Base-by-base conservation (phyloP, 768 basidiomycete genomes). In the Baorangia bicolor region DNA sequence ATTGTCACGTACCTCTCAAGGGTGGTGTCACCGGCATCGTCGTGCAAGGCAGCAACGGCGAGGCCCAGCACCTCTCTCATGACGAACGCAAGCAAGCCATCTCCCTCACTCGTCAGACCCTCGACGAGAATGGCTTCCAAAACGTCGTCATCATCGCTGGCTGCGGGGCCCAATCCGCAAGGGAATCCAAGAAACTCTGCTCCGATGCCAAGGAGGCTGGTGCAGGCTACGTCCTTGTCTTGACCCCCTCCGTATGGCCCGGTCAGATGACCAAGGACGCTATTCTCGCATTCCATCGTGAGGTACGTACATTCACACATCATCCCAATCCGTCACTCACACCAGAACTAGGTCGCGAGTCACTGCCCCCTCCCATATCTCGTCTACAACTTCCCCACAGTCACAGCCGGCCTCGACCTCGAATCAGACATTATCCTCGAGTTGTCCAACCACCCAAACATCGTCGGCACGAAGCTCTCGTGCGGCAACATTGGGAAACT, bases 401-500 rank as follows among this genome's bases (percentile, higher is more conserved):
- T 89, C 51, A 88, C 87, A 14, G 86, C 91, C 1, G 91, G 92
- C 14, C 81, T 89, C 57, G 89, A 95, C 67, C 82, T 95, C 37
- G 88, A 92, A 69, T 92, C 90, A 0, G 91, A 94, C 69, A 79
- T 80, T 48, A 80, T 95, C 63, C 77, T 77, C 47, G 75, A 78
- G 18, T 79, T 94, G 33, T 85, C 88, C 4, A 70, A 80, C 42
- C 91, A 92, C 67, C 88, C 88, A 7, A 93, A 94, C 72, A 90
- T 92, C 60, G 87, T 93, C 56, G 92, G 92, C 55, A 85, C 82
- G 48, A 94, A 90, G 73, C 78, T 94, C 23, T 93, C 92, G 31
- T 93, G 91, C 67, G 91, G 87, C 5, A 87, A 85, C 62, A 84
- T 94, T 54, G 90, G 91, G 21, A 94, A 93, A 70, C 83, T 92